Evolutionary conservation across 139 green algal species (phyloP).

Genomic region (Desmodesmus armatus): DNA sequence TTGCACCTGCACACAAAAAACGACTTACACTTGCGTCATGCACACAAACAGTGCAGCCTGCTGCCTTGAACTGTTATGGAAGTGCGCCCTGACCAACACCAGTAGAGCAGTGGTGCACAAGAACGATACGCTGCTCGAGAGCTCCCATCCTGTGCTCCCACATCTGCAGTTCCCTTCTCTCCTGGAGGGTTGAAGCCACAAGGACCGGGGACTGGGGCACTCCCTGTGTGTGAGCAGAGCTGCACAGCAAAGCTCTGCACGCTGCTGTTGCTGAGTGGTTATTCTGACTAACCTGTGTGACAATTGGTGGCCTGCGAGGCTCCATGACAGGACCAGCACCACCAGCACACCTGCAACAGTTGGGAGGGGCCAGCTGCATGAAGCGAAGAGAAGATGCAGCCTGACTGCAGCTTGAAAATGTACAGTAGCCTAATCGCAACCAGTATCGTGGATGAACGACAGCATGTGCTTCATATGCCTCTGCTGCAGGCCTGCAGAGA

Average conservation of each 20-base stretch:
- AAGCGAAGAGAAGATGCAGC: background rate
- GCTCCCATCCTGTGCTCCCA: too few relatives aligned
- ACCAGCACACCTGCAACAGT: constrained; percentile 65
- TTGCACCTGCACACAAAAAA: constrained; percentile 37
- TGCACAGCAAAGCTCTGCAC: background rate
- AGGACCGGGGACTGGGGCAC: background rate
- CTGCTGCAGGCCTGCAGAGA: background rate
- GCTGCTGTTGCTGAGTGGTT: background rate
- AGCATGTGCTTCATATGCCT: background rate
- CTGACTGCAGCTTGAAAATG: background rate
- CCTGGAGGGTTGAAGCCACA: background rate
- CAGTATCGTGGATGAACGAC: background rate
- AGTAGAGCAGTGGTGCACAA: background rate
- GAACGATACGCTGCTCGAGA: background rate
- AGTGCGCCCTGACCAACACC: background rate
- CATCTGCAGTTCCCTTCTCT: background rate
- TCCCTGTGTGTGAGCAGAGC: background rate
- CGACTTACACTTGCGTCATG: background rate
- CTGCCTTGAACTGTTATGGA: too few relatives aligned
- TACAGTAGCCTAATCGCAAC: background rate
- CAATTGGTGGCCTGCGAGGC: constrained; percentile 64
- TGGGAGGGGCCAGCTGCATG: too few relatives aligned
- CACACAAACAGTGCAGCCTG: too few relatives aligned
- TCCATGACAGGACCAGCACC: constrained; percentile 72
- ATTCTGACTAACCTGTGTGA: constrained; percentile 51